Percentiles rank a stretch among this genome's conserved stretches.
Conservation (phyloP, 768 basidiomycete genomes). For the Serpula lacrymans region DNA sequence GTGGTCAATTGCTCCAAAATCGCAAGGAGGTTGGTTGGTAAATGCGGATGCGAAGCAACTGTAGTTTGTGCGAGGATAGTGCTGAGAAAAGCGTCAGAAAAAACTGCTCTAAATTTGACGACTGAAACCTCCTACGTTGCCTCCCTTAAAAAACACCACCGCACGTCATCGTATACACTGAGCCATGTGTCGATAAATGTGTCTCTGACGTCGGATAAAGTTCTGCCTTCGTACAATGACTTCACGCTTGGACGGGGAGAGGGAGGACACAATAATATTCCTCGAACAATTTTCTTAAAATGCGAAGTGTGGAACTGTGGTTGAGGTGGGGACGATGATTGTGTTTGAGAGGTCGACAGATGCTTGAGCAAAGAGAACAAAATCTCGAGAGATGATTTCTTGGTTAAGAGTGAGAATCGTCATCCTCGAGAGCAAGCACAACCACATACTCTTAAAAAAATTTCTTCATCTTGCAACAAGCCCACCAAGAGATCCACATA, state of each 20-base stretch:
- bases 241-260: conserved; percentile 32
- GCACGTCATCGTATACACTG: conserved; percentile 74
- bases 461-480: conserved; percentile 75
- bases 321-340: conserved; percentile 33
- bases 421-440: background rate
- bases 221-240: conserved; percentile 28
- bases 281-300: conserved; percentile 61
- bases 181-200: conserved; percentile 72
- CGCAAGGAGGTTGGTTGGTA: conserved; percentile 52
- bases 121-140: conserved; percentile 48
- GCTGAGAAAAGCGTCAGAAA: conserved; percentile 10
- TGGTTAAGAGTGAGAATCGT: conserved; percentile 5
- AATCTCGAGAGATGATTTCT: conserved; percentile 74
- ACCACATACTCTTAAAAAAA: conserved; percentile 61
- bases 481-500: conserved; percentile 70
- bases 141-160: conserved; percentile 88
- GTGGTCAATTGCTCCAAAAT: conserved; percentile 66
- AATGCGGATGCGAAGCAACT: conserved; percentile 33
- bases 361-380: conserved; percentile 74
- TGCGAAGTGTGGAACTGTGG: conserved; percentile 68
- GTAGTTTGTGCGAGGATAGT: conserved; percentile 22
- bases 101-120: background rate
- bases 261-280: conserved; percentile 58
- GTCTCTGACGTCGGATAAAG: conserved; percentile 59
- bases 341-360: conserved; percentile 64